phyloP scores from a whole-genome alignment of 371 early-diverging fungal genomes.

The Saksenaea vasiformis region DNA sequence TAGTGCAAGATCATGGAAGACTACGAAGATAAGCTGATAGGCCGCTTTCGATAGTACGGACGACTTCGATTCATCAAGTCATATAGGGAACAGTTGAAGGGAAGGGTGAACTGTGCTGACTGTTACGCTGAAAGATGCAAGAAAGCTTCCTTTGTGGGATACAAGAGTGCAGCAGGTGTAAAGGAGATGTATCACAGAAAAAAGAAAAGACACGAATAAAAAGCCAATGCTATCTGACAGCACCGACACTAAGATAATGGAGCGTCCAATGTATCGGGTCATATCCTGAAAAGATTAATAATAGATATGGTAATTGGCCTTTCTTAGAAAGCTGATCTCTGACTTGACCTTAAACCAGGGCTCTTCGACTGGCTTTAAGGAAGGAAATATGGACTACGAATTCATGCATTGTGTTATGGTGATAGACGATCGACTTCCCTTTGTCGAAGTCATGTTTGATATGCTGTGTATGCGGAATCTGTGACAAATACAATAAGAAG shows the following conservation, averaged over 20 bases:
- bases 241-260: no score
- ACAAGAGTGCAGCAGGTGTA: not conserved
- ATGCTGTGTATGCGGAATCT: no score
- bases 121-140: not conserved
- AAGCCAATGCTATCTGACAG: no score
- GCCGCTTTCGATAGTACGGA: not conserved
- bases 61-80: not conserved
- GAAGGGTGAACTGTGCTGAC: not conserved
- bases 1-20: not conserved
- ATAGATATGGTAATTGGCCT: not conserved
- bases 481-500: no score
- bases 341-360: not conserved
- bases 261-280: not conserved
- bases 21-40: not conserved
- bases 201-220: not conserved
- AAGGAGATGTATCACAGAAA: not conserved
- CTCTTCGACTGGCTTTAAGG: not conserved
- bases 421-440: no score
- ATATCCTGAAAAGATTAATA: not conserved
- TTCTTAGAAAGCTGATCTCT: not conserved
- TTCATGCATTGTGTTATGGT: no score
- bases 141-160: not conserved
- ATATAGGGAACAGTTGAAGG: not conserved
- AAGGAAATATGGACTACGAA: not conserved
- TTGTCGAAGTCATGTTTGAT: no score